Base-by-base conservation (phyloP, 164 flowering plant species). In the Buxus sempervirens region DNA sequence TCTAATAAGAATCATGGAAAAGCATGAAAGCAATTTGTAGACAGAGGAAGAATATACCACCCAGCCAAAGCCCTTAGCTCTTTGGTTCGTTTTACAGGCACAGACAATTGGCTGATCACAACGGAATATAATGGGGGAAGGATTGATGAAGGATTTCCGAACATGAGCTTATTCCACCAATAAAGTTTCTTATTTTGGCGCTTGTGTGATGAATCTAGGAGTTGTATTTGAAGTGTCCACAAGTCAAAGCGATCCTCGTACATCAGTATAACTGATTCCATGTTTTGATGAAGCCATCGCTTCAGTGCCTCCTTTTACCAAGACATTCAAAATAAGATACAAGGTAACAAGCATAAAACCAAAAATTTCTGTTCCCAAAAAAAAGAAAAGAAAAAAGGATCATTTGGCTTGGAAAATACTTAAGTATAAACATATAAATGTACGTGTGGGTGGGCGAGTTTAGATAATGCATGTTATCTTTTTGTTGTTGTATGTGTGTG, bases 191-290 rank as follows among this genome's bases (percentile, higher is more conserved):
- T 76, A 22, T 76, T 48, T 42, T 68, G 67, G 59, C 63, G 68
- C 63, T 76, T 69, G 60, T 68, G 73, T 49, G 81, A 51, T 41
- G 68, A 77, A 73, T 78, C 81, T 53, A 77, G 66, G 24, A 64
- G 64, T 64, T 77, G 85, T 23, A 64, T 81, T 49, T 81, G 73
- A 58, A 94, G 83, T 18, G 79, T 82, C 65, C 70, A 73, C 22
- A 95, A 73, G 79, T 95, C 94, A 85, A 92, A 90, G 28, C 90
- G 90, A 69, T 95, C 99, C 73, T 95, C 97, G 67, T 95, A 92
- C 97, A 95, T 89, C 58, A 90, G 84, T 55, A 81, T 82, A 68
- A 92, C 82, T 63, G 90, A 84, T 18, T 85, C 96, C 80, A 92
- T 71, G 72, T 92, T 92, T 62, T 85, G 93, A 81, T 88, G 81